Conservation (phyloP, 192 early-diverging fungal species). For the Oehlia diaphana region DNA sequence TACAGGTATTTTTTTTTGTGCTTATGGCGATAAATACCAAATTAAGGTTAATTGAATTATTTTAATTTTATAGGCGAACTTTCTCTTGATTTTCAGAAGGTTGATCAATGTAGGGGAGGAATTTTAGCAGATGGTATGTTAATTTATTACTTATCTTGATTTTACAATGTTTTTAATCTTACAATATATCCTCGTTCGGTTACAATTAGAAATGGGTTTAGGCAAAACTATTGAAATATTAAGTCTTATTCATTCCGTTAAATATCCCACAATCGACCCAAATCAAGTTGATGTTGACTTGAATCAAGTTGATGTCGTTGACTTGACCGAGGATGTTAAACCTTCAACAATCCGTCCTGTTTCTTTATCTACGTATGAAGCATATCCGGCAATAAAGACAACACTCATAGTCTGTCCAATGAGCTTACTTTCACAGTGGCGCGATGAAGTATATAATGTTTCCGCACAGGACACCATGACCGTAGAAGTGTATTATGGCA, state of each 20-base stretch:
- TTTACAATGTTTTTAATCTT: background rate
- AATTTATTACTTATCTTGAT: background rate
- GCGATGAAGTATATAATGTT: slow-evolving; percentile 48
- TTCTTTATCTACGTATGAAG: background rate
- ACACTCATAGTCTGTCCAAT: slow-evolving; percentile 57
- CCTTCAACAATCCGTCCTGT: background rate
- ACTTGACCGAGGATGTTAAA: background rate
- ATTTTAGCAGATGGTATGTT: slow-evolving; percentile 51
- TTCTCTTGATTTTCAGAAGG: slow-evolving; percentile 45
- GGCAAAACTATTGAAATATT: slow-evolving; percentile 64
- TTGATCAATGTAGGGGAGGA: slow-evolving; percentile 51
- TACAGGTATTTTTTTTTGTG: background rate
- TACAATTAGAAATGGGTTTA: slow-evolving; percentile 46
- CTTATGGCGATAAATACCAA: background rate
- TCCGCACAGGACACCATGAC: slow-evolving; percentile 36
- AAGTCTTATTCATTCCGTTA: slow-evolving; percentile 53
- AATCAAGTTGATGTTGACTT: slow-evolving; percentile 1
- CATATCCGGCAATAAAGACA: slow-evolving; percentile 38
- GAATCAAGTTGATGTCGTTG: slow-evolving; percentile 5
- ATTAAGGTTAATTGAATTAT: slow-evolving; percentile 27
- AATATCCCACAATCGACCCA: slow-evolving; percentile 21
- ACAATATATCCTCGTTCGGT: background rate
- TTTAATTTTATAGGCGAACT: slow-evolving; percentile 51
- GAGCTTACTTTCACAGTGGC: slow-evolving; percentile 55
- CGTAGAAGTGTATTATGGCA: slow-evolving; percentile 53